Evolutionary conservation across 768 basidiomycete species (phyloP), one percentile per base, ranked within the genome.

Genomic region (Suillus decipiens): DNA sequence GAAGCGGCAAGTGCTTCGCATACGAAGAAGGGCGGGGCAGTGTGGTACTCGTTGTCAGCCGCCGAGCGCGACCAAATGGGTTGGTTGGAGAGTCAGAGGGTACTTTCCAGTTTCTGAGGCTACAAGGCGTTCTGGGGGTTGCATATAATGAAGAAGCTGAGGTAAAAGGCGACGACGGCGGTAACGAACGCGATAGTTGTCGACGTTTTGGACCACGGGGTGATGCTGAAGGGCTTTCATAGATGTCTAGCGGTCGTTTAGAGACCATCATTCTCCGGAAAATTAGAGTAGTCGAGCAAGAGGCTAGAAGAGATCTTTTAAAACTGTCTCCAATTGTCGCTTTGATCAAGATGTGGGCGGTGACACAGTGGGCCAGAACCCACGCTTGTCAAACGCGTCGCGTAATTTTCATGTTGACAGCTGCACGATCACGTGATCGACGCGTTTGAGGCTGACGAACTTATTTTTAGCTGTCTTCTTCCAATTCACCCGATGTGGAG

Each of bases 61-160:
- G 77, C 19, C 82, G 79, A 54, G 83, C 84, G 51, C 86, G 77
- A 17, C 88, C 87, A 63, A 90, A 87, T 0, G 89, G 89, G 67
- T 90, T 90, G 4, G 86, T 82, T 0, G 89, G 89, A 0, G 89
- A 89, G 75, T 91, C 89, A 7, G 79, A 83, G 5, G 89, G 86
- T 1, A 70, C 75, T 68, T 58, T 77, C 73, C 60, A 84, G 72
- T 70, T 81, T 81, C 60, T 67, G 19, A 73, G 65, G 15, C 55
- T 56, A 56, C 37, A 17, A 1, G 82, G 79, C 3, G 81, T 82
- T 63, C 75, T 74, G 2, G 79, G 71, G 0, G 78, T 72, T 31
- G 75, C 68, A 41, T 68, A 68, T 5, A 61, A 63, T 34, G 70
- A 70, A 19, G 70, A 72, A 39, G 69, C 68, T 10, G 73, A 69